These are phyloP conservation scores for Graphiopsis chlorocephala DNA, from an alignment of 2,329 filamentous ascomycete species.

Conservation along the genomic window DNA sequence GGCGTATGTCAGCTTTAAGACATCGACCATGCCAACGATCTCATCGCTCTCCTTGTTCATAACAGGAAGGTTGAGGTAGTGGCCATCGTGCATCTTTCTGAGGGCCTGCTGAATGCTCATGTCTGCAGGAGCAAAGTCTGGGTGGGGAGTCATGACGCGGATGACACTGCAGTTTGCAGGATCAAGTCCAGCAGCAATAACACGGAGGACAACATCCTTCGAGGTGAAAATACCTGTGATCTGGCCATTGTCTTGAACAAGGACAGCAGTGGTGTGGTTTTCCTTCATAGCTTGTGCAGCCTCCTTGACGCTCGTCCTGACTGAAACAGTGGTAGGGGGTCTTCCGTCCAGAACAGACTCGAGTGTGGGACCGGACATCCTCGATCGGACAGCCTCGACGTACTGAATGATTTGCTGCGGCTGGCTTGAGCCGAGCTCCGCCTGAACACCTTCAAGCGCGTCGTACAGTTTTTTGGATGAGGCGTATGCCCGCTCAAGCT, in stretches of 20 bases:
- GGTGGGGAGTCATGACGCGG: constrained; percentile 97
- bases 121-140: constrained; percentile 96
- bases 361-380: constrained; percentile 97
- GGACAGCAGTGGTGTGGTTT: constrained; percentile 92
- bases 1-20: constrained; percentile 95
- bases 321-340: constrained; percentile 90
- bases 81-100: constrained; percentile 98
- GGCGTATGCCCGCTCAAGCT: constrained; percentile 93
- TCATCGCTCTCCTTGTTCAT: constrained; percentile 91
- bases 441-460: constrained; percentile 95
- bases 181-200: constrained; percentile 94
- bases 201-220: constrained; percentile 96
- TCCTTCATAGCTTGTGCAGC: constrained; percentile 97
- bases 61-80: constrained; percentile 95
- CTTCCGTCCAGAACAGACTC: constrained; percentile 90
- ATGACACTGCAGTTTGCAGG: constrained; percentile 95
- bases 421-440: constrained; percentile 90
- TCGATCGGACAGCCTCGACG: constrained; percentile 87
- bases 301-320: constrained; percentile 93
- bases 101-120: constrained; percentile 99
- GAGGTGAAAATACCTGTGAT: constrained; percentile 99
- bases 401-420: constrained; percentile 99
- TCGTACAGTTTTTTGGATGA: constrained; percentile 98
- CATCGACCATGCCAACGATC: constrained; percentile 99
- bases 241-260: constrained; percentile 93